Conservation (phyloP, 177 flowering plant genomes). For the Vitis hybrid region DNA sequence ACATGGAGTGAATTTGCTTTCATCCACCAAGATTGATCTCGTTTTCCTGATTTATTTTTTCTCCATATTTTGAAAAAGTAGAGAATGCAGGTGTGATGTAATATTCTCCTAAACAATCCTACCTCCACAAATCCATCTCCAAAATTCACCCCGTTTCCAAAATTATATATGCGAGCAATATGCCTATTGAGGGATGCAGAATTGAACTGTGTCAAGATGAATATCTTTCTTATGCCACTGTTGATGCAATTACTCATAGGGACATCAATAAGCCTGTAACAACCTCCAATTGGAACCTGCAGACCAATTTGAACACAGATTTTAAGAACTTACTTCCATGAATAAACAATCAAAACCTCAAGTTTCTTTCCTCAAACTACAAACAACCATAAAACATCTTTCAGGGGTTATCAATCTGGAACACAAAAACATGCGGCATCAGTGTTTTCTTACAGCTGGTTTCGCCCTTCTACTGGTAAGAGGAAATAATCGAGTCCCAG, state of each 20-base stretch:
- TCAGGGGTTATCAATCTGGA: neutral
- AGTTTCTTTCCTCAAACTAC: neutral
- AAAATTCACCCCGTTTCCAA: conserved; percentile 35
- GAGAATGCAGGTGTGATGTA: neutral
- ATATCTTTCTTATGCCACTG: conserved; percentile 42
- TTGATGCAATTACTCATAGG: conserved; percentile 52
- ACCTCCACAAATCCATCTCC: conserved; percentile 51
- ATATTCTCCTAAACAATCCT: neutral
- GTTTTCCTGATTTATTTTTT: neutral
- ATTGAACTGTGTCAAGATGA: conserved; percentile 42
- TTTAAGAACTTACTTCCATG: neutral
- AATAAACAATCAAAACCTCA: neutral
- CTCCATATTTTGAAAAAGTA: neutral
- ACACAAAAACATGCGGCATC: neutral
- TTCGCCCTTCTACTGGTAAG: conserved; percentile 42
- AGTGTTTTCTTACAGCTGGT: conserved; percentile 31
- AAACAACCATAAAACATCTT: neutral
- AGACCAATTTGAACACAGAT: neutral
- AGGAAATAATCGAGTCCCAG: conserved; percentile 48
- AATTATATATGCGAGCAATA: conserved; percentile 36
- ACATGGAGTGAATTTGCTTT: neutral
- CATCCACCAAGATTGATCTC: neutral
- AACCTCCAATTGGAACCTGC: conserved; percentile 47
- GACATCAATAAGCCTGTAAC: conserved; percentile 44
- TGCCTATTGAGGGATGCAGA: conserved; percentile 47